Percentiles rank a stretch among this genome's conserved stretches.
These are phyloP conservation scores for Dioszegia hungarica DNA, from an alignment of 768 basidiomycete genomes.

Conservation along the genomic window DNA sequence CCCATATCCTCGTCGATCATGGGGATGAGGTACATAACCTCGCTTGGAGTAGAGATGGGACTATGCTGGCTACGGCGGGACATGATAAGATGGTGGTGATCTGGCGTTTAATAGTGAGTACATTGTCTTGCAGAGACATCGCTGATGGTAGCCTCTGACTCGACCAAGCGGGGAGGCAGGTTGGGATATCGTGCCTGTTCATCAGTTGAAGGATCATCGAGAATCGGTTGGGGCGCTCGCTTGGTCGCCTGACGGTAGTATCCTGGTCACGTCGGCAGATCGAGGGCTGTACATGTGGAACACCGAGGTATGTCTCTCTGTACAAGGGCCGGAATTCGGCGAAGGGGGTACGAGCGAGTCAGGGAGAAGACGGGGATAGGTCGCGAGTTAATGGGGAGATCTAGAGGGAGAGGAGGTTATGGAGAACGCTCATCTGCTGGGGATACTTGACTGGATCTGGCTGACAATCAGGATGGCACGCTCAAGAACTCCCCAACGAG, in stretches of 20 bases:
- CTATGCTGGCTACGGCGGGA: constrained; percentile 76
- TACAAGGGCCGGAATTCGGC: no score
- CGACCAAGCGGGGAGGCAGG: constrained; percentile 51
- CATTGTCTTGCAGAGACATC: neutral
- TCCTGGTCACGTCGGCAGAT: constrained; percentile 79
- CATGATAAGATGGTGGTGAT: constrained; percentile 83
- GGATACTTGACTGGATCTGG: no score
- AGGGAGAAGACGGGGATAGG: no score
- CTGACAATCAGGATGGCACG: constrained; percentile 26
- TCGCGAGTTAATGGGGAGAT: no score
- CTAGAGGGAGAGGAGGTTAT: no score
- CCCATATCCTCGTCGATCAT: constrained; percentile 78
- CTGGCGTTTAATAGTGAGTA: constrained; percentile 75
- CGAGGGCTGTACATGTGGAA: constrained; percentile 83
- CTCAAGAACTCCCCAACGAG: constrained; percentile 11
- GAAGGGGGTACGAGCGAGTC: no score
- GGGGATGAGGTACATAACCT: constrained; percentile 93
- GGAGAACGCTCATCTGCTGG: no score
- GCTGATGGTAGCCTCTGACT: constrained; percentile 8
- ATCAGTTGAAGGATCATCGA: constrained; percentile 62
- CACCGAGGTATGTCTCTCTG: constrained; percentile 63
- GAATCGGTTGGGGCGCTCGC: constrained; percentile 75
- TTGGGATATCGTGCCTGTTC: constrained; percentile 34
- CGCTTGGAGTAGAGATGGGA: constrained; percentile 89
- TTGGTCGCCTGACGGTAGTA: constrained; percentile 85